Evolutionary conservation across 2,329 filamentous ascomycete genomes (phyloP), one percentile per base, ranked within the genome.

Genomic region (Penicillium freii): DNA sequence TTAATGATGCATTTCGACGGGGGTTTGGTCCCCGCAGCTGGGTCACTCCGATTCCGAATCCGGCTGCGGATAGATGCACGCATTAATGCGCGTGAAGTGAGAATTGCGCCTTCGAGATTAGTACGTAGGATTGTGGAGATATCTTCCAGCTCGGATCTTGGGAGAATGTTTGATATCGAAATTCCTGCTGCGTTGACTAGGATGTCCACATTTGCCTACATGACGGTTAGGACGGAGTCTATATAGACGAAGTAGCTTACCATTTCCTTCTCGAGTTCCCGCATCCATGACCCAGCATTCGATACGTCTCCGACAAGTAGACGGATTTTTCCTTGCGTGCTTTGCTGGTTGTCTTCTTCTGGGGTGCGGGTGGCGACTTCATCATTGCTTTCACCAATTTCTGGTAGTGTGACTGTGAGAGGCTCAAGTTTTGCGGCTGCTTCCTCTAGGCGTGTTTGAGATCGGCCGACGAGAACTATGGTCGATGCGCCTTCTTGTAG

Each of bases 161-260:
- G 76, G n/a, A 94, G 80, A 1, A 91, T 77, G 0, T 81, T 83
- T 13, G 81, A 81, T 63, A 91, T 86, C 0, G 87, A 81, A 23
- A 92, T 79, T 10, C 91, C 92, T 0, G 91, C 91, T 27, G 89
- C 89, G 69, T 96, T 95, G 62, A 96, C 82, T 1, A 96, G 82
- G 31, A 93, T 78, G 66, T 83, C 77, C 15, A 82, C 73, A 42
- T 70, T 51, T 51, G 65, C 58, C 74, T 77, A 33, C 11, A 49
- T 1, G 10, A n/a, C 15, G n/a, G 7, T 62, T 23, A 58, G 40
- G 10, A 11, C 1, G 4, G 1, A 9, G 2, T 8, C 25, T 33
- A 13, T 6, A 4, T 31, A 9, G 4, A 36, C 21, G 4, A 39
- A 7, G 13, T 31, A 23, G 33, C 62, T 52, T 65, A 77, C 75